Percentiles rank a stretch among this genome's conserved stretches.
phyloP scores from a whole-genome alignment of 2,329 filamentous ascomycete genomes.

The Cordyceps cateniannulata region DNA sequence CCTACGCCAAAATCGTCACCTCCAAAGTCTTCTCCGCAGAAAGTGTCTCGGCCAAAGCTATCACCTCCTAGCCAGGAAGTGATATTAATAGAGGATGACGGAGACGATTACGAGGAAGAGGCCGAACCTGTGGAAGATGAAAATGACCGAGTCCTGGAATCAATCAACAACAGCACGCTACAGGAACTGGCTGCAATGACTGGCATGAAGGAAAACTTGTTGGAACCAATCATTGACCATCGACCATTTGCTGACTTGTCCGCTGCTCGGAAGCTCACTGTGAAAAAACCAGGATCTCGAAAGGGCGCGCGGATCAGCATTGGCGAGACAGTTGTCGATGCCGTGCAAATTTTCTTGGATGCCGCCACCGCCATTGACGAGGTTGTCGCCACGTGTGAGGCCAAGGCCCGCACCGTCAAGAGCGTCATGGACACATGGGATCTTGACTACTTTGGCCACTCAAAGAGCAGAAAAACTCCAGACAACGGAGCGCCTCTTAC shows the following conservation, averaged over 20 bases:
- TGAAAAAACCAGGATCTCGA: slow-evolving; percentile 41
- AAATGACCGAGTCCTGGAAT: slow-evolving; percentile 56
- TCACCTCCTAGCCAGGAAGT: slow-evolving; percentile 19
- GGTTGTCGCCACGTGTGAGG: slow-evolving; percentile 70
- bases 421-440: slow-evolving; percentile 41
- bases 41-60: not conserved
- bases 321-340: slow-evolving; percentile 46
- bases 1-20: slow-evolving; percentile 9
- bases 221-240: slow-evolving; percentile 62
- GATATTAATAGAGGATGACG: slow-evolving; percentile 34
- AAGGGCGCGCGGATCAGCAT: slow-evolving; percentile 41
- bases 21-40: not conserved
- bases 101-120: slow-evolving; percentile 34
- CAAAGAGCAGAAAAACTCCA: slow-evolving; percentile 25
- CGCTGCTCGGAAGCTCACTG: slow-evolving; percentile 58
- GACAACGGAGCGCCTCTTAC: slow-evolving; percentile 35
- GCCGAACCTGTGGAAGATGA: slow-evolving; percentile 24
- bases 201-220: slow-evolving; percentile 61
- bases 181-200: slow-evolving; percentile 79
- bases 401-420: slow-evolving; percentile 54
- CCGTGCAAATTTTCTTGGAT: slow-evolving; percentile 63
- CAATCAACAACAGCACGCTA: slow-evolving; percentile 73
- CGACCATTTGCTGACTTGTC: slow-evolving; percentile 67
- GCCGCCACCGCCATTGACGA: slow-evolving; percentile 80
- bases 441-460: slow-evolving; percentile 40